phyloP scores from a whole-genome alignment of 306 rosid genomes.

The Cucumis hystrix region DNA sequence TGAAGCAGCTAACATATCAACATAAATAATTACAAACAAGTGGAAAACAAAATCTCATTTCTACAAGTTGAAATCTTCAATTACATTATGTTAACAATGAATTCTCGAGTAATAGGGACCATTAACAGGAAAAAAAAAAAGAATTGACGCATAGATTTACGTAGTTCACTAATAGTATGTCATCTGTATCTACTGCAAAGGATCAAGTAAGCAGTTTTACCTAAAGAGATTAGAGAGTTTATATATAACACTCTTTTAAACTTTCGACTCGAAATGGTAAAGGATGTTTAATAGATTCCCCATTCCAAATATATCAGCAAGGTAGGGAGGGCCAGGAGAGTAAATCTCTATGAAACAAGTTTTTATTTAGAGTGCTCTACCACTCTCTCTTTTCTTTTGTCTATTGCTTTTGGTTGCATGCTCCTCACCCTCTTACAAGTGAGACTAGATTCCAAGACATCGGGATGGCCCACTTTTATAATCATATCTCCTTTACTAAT shows the following conservation, averaged over 20 bases:
- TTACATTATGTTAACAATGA: too few relatives aligned
- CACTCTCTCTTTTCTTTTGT: background rate
- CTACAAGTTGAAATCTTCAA: too few relatives aligned
- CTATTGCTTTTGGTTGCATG: constrained; percentile 2
- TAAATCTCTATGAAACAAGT: background rate
- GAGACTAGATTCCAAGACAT: constrained; percentile 7
- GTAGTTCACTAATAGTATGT: too few relatives aligned
- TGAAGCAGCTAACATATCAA: background rate
- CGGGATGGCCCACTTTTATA: background rate
- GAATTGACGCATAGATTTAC: too few relatives aligned
- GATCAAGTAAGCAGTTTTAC: too few relatives aligned
- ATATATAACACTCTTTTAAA: too few relatives aligned
- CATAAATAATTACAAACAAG: background rate
- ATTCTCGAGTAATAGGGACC: too few relatives aligned
- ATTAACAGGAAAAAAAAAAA: too few relatives aligned
- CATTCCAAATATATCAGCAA: background rate
- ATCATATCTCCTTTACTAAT: background rate
- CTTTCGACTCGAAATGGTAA: too few relatives aligned
- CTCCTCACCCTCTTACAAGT: background rate
- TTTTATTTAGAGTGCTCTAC: background rate
- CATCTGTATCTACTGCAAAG: too few relatives aligned
- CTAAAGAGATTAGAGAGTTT: too few relatives aligned
- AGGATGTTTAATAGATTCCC: too few relatives aligned
- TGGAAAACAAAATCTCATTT: background rate
- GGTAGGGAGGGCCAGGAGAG: background rate